phyloP scores from a whole-genome alignment of 108 stramenopile genomes.

The Pseudonitzschia multiseries region DNA sequence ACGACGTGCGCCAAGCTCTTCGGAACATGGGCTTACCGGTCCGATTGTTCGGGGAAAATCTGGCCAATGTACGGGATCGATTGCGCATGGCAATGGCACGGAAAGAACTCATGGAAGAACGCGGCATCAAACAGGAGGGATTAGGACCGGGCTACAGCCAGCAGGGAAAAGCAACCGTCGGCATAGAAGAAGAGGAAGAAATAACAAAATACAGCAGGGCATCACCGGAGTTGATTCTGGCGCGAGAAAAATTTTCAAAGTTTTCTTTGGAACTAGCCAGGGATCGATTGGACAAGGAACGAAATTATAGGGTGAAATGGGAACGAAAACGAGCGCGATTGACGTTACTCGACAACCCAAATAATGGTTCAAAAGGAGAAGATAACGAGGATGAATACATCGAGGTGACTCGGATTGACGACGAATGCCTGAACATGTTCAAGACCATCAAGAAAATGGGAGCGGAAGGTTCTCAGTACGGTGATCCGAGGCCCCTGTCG shows the following conservation, averaged over 20 bases:
- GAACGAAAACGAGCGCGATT: conserved; percentile 51
- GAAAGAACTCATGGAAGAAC: conserved; percentile 53
- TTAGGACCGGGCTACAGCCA: neutral
- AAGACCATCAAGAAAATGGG: conserved; percentile 54
- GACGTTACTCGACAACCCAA: conserved; percentile 24
- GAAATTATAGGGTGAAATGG: conserved; percentile 54
- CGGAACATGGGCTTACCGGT: conserved; percentile 75
- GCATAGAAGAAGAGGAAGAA: conserved; percentile 39
- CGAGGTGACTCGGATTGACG: conserved; percentile 54
- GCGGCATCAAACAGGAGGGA: conserved; percentile 16
- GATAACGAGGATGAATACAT: conserved; percentile 25
- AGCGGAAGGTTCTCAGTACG: conserved; percentile 85
- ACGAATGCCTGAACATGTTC: conserved; percentile 53
- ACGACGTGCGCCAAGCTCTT: conserved; percentile 68
- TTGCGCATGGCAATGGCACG: conserved; percentile 72
- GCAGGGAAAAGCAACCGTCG: conserved; percentile 19
- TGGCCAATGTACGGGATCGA: conserved; percentile 82
- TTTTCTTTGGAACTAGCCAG: conserved; percentile 73
- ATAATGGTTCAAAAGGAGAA: conserved; percentile 39
- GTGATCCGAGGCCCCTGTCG: conserved; percentile 70
- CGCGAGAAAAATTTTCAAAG: conserved; percentile 66
- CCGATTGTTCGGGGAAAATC: conserved; percentile 90
- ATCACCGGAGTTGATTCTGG: conserved; percentile 70
- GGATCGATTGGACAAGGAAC: conserved; percentile 69
- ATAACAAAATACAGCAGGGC: conserved; percentile 91